Percentiles rank a stretch among this genome's conserved stretches.
Conservation (phyloP, 2,329 filamentous ascomycete genomes). For the Aureobasidium sp. region DNA sequence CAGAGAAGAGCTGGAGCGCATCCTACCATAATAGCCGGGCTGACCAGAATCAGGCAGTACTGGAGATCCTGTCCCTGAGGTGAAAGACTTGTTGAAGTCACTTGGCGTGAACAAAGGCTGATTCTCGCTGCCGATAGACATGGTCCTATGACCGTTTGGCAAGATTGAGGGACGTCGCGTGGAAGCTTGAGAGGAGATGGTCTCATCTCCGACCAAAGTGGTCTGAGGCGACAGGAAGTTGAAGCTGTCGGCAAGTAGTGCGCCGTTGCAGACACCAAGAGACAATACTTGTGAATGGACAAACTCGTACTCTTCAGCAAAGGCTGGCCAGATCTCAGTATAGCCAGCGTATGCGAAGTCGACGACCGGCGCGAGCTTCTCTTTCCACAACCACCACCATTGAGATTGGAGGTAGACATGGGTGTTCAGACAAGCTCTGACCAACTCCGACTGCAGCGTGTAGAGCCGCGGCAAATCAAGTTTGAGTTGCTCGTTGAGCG, state of each 20-base stretch:
- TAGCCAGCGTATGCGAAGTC: slow-evolving; percentile 39
- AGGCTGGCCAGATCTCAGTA: slow-evolving; percentile 66
- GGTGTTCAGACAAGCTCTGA: slow-evolving; percentile 73
- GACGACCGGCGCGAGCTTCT: slow-evolving; percentile 71
- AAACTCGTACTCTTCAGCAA: slow-evolving; percentile 70
- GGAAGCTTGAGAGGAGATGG: slow-evolving; percentile 20
- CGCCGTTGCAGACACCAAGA: slow-evolving; percentile 72
- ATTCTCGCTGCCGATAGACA: slow-evolving; percentile 19
- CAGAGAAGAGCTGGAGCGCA: slow-evolving; percentile 50
- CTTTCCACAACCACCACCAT: slow-evolving; percentile 79
- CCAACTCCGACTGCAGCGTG: slow-evolving; percentile 69
- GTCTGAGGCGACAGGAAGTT: slow-evolving; percentile 52
- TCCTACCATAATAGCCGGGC: slow-evolving; percentile 32
- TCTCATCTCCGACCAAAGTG: slow-evolving; percentile 33
- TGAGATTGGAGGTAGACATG: slow-evolving; percentile 76
- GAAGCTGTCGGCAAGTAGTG: slow-evolving; percentile 52
- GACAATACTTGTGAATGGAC: slow-evolving; percentile 64
- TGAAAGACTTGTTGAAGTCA: slow-evolving; percentile 15
- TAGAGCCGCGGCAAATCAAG: slow-evolving; percentile 85
- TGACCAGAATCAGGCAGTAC: slow-evolving; percentile 36
- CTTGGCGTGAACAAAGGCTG: slow-evolving; percentile 16
- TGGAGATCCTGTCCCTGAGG: slow-evolving; percentile 28
- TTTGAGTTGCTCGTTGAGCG: slow-evolving; percentile 87
- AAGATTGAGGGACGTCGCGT: slow-evolving; percentile 13
- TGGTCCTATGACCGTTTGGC: slow-evolving; percentile 13